Evolutionary conservation across 2,329 filamentous ascomycete genomes (phyloP).

Genomic region (Pyricularia sp.): DNA sequence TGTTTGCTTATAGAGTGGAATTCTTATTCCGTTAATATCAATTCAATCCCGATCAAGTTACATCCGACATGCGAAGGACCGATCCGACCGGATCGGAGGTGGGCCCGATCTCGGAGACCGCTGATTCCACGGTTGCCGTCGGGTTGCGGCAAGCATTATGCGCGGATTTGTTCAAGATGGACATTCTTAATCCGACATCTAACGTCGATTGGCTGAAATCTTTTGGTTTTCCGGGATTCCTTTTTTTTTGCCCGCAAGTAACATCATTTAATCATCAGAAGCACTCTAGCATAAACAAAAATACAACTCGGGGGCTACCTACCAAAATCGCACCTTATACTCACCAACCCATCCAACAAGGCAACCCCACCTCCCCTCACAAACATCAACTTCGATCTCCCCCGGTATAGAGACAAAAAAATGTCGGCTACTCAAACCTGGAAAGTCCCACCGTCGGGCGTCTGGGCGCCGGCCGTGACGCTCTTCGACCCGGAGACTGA

Average conservation of each 20-base stretch:
- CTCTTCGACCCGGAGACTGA: constrained; percentile 18
- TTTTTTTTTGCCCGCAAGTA: not conserved
- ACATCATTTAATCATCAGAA: not conserved
- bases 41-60: not conserved
- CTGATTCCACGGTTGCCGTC: not conserved
- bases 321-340: not conserved
- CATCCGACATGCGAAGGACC: not conserved
- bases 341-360: not conserved
- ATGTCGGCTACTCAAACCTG: not conserved
- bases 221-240: not conserved
- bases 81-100: not conserved
- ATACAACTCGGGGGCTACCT: not conserved
- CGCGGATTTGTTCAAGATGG: not conserved
- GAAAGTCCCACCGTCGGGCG: constrained; percentile 14
- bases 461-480: constrained; percentile 21
- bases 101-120: not conserved
- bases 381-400: too few relatives aligned
- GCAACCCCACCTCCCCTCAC: not conserved
- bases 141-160: not conserved
- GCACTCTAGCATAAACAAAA: not conserved
- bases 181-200: not conserved
- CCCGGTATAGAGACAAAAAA: not conserved
- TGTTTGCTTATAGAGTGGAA: not conserved
- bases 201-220: not conserved
- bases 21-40: not conserved